These are phyloP conservation scores for Boletus rex-veris DNA, from an alignment of 768 basidiomycete genomes.

Conservation along the genomic window DNA sequence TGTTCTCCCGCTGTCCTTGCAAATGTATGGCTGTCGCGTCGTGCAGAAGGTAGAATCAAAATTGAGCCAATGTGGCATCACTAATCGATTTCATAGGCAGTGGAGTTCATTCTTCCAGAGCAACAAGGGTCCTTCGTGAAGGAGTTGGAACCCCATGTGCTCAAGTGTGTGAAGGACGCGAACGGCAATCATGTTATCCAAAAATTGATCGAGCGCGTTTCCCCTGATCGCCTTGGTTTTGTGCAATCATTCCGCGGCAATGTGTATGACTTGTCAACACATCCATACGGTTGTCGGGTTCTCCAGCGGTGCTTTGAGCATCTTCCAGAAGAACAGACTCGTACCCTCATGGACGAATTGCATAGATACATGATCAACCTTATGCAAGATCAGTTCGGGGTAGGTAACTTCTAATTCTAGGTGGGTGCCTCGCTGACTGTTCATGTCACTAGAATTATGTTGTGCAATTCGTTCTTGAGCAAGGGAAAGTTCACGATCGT, in stretches of 20 bases:
- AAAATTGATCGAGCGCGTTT: slow-evolving; percentile 80
- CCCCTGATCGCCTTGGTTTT: slow-evolving; percentile 72
- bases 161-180: slow-evolving; percentile 84
- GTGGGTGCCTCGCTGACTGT: slow-evolving; percentile 3
- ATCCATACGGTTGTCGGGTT: slow-evolving; percentile 93
- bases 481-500: slow-evolving; percentile 69
- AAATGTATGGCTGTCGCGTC: slow-evolving; percentile 97
- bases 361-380: slow-evolving; percentile 65
- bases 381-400: slow-evolving; percentile 91
- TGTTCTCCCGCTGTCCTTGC: slow-evolving; percentile 70
- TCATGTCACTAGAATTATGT: slow-evolving; percentile 76
- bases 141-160: slow-evolving; percentile 75
- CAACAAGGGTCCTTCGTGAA: slow-evolving; percentile 73
- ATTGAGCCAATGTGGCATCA: background rate
- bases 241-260: slow-evolving; percentile 72
- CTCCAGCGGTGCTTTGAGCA: slow-evolving; percentile 91
- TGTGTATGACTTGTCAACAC: slow-evolving; percentile 77
- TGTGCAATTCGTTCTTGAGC: slow-evolving; percentile 87
- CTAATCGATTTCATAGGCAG: slow-evolving; percentile 50
- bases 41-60: slow-evolving; percentile 71
- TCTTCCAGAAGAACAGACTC: slow-evolving; percentile 62
- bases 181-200: slow-evolving; percentile 97
- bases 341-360: slow-evolving; percentile 78
- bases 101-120: slow-evolving; percentile 76
- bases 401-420: slow-evolving; percentile 35